A percentile compares a stretch with the other conserved stretches of the same genome.
Conservation (phyloP, 495 filamentous ascomycete genomes). For the Opeltia flavorubescens region DNA sequence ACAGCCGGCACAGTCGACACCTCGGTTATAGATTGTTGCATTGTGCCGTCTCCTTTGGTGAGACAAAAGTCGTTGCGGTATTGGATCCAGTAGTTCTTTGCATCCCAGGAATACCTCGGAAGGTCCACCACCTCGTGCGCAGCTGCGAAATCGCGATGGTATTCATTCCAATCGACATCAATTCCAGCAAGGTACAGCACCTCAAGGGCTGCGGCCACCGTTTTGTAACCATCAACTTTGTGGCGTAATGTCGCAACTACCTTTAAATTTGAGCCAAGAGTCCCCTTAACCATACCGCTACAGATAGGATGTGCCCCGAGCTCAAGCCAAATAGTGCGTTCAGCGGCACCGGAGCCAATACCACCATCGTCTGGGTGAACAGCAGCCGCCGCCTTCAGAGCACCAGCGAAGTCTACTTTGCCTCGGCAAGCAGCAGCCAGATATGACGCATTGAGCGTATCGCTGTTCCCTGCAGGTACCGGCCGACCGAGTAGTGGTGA, state of each 20-base stretch:
- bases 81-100: conserved; percentile 30
- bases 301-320: conserved; percentile 29
- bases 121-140: conserved; percentile 43
- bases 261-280: conserved; percentile 17
- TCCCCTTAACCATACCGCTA: conserved; percentile 14
- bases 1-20: not conserved
- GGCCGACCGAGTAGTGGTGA: conserved; percentile 18
- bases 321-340: conserved; percentile 22
- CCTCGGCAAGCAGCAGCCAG: conserved; percentile 18
- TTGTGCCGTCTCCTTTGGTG: conserved; percentile 17
- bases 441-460: conserved; percentile 20
- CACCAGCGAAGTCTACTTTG: conserved; percentile 20
- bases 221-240: conserved; percentile 35
- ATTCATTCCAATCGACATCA: conserved; percentile 52
- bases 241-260: conserved; percentile 32
- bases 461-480: conserved; percentile 10
- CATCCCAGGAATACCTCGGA: conserved; percentile 42
- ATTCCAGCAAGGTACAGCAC: conserved; percentile 42
- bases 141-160: conserved; percentile 40
- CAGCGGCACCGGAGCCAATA: not conserved
- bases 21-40: not conserved
- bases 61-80: conserved; percentile 25
- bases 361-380: conserved; percentile 12
- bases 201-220: conserved; percentile 35
- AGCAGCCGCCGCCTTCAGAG: conserved; percentile 14